Evolutionary conservation across 805 yeast genomes (phyloP), one percentile per base, ranked within the genome.

Genomic region (Yarrowia deformans): DNA sequence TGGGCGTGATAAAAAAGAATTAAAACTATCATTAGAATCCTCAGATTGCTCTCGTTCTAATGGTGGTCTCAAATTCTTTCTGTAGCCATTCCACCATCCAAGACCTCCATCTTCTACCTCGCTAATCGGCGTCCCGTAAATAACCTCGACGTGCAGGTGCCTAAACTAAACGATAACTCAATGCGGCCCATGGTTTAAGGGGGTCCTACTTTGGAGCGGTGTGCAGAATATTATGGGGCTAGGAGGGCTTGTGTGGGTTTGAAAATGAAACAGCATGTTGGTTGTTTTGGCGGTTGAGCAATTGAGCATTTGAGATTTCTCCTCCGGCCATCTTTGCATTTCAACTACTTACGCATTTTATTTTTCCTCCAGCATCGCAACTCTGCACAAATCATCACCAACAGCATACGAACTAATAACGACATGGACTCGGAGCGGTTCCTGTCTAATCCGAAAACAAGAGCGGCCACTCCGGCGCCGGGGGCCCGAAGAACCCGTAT

Each of bases 191-290:
- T 19, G 45, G 45, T 54, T 54, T 14, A 54, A 54, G 60, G 60
- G 60, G 60, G 45, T 54, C 56, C 60, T 54, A 54, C 58, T 37
- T 52, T 35, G 58, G 43, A 19, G 23, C 54, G 23, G 3, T 12
- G 60, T 54, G 60, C 60, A 54, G 45, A 54, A 35, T 54, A 54
- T 54, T 54, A 54, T 54, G 60, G 60, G 43, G 42, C 45, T 54
- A 54, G 58, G 29, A 23, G 29, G 29, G 23, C 60, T 18, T 37
- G 29, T 13, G 45, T 37, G 60, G 35, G 60, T 54, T 19, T 19
- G 45, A 54, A 23, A 23, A 23, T 54, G 60, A 54, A 54, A 54
- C 60, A 23, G 29, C 29, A 52, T 35, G 56, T 34, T n/a, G 37
- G 56, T 34, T 52, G 18, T 34, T 48, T 48, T 48, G 7, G 12